Percentiles rank a stretch among this genome's conserved stretches.
phyloP scores from a whole-genome alignment of 257 asterid species.

The Nicotiana undulata region DNA sequence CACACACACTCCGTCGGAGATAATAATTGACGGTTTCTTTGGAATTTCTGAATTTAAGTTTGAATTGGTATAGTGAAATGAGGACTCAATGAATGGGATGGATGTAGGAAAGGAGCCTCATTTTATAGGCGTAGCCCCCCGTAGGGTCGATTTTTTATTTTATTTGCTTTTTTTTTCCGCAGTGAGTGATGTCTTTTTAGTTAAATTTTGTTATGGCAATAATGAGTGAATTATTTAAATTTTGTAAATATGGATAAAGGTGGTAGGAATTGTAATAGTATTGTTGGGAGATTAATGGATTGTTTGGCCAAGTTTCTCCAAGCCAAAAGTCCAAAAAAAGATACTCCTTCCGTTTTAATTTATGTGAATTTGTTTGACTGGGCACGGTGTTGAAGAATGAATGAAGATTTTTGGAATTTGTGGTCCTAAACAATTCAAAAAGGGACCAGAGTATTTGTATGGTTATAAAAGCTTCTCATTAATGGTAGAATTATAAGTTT shows the following conservation, averaged over 20 bases:
- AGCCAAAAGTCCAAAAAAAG: too few relatives aligned
- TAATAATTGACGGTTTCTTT: background rate
- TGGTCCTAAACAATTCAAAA: too few relatives aligned
- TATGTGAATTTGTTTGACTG: too few relatives aligned
- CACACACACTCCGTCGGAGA: slow-evolving; percentile 14
- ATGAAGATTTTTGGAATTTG: too few relatives aligned
- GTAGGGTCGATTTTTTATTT: background rate
- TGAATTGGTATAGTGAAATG: background rate
- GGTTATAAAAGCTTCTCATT: too few relatives aligned
- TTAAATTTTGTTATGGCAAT: background rate
- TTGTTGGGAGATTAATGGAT: background rate
- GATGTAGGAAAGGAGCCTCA: background rate
- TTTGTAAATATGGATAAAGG: background rate
- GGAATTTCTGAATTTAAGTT: background rate
- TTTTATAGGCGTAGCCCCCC: slow-evolving; percentile 7
- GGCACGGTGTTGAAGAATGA: too few relatives aligned
- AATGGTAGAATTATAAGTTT: too few relatives aligned
- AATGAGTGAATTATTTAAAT: slow-evolving; percentile 3
- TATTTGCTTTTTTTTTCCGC: too few relatives aligned
- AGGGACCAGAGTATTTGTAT: too few relatives aligned
- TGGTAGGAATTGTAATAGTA: background rate
- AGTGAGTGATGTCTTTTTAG: background rate
- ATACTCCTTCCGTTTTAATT: too few relatives aligned
- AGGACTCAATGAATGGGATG: background rate
- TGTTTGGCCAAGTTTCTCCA: too few relatives aligned